Evolutionary conservation across 352 stramenopile genomes (phyloP).

Genomic region (Pythium plurisporium): DNA sequence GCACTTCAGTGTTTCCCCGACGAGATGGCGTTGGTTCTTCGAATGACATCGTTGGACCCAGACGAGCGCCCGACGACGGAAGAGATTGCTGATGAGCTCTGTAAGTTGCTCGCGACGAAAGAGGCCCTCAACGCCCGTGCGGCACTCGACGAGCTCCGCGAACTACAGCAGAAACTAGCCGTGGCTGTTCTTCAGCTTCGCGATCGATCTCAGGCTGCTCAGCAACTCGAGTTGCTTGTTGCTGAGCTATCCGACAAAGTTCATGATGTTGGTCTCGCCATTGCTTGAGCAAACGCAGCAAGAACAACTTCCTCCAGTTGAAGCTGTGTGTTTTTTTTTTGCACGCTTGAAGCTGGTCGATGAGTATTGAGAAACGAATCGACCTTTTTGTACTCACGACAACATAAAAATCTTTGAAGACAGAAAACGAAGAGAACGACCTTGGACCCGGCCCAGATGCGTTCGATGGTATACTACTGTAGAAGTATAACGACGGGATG

Average conservation of each 20-base stretch:
- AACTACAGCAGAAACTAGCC: conserved; percentile 50
- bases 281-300: no score
- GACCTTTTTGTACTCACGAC: no score
- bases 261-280: conserved; percentile 46
- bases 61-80: conserved; percentile 48
- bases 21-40: conserved; percentile 70
- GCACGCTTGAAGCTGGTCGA: background rate
- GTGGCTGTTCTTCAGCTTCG: conserved; percentile 51
- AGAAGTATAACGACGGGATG: conserved; percentile 1
- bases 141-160: conserved; percentile 59
- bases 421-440: background rate
- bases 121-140: conserved; percentile 34
- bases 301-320: no score
- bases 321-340: background rate
- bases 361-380: background rate
- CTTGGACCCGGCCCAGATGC: background rate
- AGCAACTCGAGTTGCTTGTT: conserved; percentile 57
- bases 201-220: conserved; percentile 51
- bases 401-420: background rate
- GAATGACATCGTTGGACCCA: conserved; percentile 75
- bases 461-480: conserved; percentile 1
- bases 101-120: conserved; percentile 36
- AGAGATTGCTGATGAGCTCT: conserved; percentile 57
- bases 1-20: conserved; percentile 52
- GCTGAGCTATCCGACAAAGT: conserved; percentile 72